Evolutionary conservation across 2,329 filamentous ascomycete species (phyloP), one percentile per base, ranked within the genome.

Genomic region (Exophiala dermatitidis): DNA sequence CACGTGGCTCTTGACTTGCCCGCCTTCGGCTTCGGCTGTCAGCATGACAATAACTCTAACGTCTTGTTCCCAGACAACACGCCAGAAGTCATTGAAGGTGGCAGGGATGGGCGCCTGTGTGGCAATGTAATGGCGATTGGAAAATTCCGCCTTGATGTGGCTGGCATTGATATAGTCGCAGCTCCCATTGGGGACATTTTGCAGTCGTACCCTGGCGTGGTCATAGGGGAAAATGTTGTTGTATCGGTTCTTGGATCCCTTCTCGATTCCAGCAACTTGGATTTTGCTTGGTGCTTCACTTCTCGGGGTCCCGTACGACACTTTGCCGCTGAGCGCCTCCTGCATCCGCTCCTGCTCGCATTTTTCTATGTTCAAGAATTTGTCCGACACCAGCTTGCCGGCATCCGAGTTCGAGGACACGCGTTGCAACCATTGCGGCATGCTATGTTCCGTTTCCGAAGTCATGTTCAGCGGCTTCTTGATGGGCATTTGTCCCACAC

Each of bases 101-200:
- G 88, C 84, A 19, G 93, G 93, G 36, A 97, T 80, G 6, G 93
- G 93, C 0, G 90, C 93, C 69, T 98, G 93, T 8, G 90, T 91
- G 46, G 91, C 91, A 69, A 98, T 97, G 67, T 98, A 98, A 40
- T 83, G 81, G 74, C 95, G 96, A 68, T 94, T 85, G 60, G 88
- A 95, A 62, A 85, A 80, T 30, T 83, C 80, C 1, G 90, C 81
- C 67, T 86, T 84, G 57, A 97, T 75, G 62, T 95, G 82, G 67
- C 88, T 97, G 12, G 90, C 93, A 66, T 98, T 98, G 71, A 98
- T 83, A 65, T 98, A 98, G 68, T 98, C 93, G 68, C 91, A 95
- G 26, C 76, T 77, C 8, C 84, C 85, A 1, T 78, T 73, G 0
- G 79, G 73, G 34, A 85, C 81, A 40, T 82, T 81, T 60, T 86